Evolutionary conservation across 441 rosid genomes (phyloP), one percentile per base, ranked within the genome.

Genomic region (Corymbia calophylla): DNA sequence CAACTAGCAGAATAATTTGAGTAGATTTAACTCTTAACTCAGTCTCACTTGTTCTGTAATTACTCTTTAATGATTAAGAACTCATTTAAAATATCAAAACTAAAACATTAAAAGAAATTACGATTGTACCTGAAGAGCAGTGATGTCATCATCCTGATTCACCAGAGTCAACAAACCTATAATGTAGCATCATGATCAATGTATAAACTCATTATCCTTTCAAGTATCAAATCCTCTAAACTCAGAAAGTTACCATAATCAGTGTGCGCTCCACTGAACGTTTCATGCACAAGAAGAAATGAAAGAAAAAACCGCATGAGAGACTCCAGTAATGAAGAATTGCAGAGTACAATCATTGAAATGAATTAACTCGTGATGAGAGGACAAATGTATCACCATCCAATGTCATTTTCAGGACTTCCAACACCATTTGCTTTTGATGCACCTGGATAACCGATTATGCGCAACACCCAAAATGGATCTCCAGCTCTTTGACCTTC

Each of bases 91-190:
- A 39, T 39, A 58, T 6, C 48, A 44, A 21, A 27, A 32, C 31
- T 44, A 84, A 23, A n/a, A 35, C 21, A 8, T 51, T 3, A 53
- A 73, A 55, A 88, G 31, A 31, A 32, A 27, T 47, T 1, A 51
- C 29, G 48, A 51, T 68, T 53, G 16, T 91, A 96, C 99, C 98
- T 96, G 97, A 87, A 97, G 99, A 80, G 99, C 98, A 64, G 96
- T 96, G 88, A 95, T 95, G 89, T 91, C 93, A 90, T 97, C 98
- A 91, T 97, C 99, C 94, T 97, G 99, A 93, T 97, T 97, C 35
- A 97, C 98, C 93, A 97, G 92, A n/a, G 98, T 96, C 89, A 97
- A 88, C 93, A 97, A 94, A 84, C 98, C 98, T 95, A 89, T 90
- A 73, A 62, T 68, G 84, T 80, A 88, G 44, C 55, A 88, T 77